Percentiles rank a stretch among this genome's conserved stretches.
Conservation (phyloP, 2,329 filamentous ascomycete species). For the Talaromyces sp. region DNA sequence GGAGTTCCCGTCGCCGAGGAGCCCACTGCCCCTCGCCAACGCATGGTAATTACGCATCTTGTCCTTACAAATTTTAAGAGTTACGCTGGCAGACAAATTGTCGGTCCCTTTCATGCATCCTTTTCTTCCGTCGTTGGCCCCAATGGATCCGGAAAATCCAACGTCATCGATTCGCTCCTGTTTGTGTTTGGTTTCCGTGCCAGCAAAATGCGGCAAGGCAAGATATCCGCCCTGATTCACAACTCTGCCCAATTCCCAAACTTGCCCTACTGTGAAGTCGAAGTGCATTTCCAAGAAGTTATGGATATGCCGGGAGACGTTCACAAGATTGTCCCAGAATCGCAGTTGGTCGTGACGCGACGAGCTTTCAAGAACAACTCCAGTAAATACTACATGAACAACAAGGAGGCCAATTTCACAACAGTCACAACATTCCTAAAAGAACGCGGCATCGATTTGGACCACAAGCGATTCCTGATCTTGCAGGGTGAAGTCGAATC, state of each 20-base stretch:
- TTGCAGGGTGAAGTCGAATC: conserved; percentile 97
- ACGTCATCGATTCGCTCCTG: conserved; percentile 94
- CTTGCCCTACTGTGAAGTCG: conserved; percentile 87
- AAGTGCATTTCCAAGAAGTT: conserved; percentile 94
- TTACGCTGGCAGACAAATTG: conserved; percentile 90
- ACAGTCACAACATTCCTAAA: conserved; percentile 81
- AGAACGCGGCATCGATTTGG: conserved; percentile 85
- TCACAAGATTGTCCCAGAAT: conserved; percentile 74
- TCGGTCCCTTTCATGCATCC: conserved; percentile 92
- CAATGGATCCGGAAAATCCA: conserved; percentile 97
- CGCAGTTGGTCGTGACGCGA: conserved; percentile 80
- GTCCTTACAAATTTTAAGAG: conserved; percentile 98
- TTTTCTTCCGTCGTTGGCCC: conserved; percentile 98
- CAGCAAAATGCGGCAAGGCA: conserved; percentile 98
- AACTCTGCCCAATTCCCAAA: conserved; percentile 86
- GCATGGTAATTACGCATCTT: conserved; percentile 88
- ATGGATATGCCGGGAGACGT: conserved; percentile 77
- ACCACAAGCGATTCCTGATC: conserved; percentile 97
- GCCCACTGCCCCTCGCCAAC: conserved; percentile 70
- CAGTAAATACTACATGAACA: conserved; percentile 97
- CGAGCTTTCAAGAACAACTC: conserved; percentile 96
- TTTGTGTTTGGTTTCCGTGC: conserved; percentile 99
- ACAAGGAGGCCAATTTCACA: conserved; percentile 84
- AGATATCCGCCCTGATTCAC: conserved; percentile 95
- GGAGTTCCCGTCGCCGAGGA: conserved; percentile 63